Conservation (phyloP, 495 filamentous ascomycete genomes). For the Penicillium lividum region DNA sequence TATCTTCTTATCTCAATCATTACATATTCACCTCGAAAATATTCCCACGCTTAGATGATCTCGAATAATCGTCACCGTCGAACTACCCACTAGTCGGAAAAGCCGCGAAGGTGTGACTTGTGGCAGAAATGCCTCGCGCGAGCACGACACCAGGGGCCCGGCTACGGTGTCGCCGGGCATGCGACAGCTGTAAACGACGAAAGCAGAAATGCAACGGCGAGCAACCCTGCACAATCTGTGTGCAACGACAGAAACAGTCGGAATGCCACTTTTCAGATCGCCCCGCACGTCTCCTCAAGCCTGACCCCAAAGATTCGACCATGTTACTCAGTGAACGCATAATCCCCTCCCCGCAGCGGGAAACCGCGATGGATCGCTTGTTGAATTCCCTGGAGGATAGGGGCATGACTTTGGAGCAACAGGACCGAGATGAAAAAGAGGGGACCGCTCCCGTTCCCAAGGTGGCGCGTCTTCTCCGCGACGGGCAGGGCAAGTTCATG, state of each 20-base stretch:
- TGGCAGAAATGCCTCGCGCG: constrained; percentile 39
- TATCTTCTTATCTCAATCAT: background rate
- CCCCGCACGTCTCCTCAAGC: constrained; percentile 41
- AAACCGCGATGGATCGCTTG: constrained; percentile 44
- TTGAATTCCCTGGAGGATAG: constrained; percentile 43
- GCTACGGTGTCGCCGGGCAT: constrained; percentile 54
- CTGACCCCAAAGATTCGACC: constrained; percentile 34
- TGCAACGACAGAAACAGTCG: constrained; percentile 54
- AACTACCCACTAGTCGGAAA: constrained; percentile 10
- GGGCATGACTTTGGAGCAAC: constrained; percentile 36
- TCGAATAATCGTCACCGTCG: background rate
- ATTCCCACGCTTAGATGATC: constrained; percentile 10
- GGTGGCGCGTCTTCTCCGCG: constrained; percentile 54
- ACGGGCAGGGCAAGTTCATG: constrained; percentile 56
- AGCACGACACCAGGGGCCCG: constrained; percentile 37
- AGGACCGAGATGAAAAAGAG: constrained; percentile 39
- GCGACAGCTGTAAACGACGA: constrained; percentile 75
- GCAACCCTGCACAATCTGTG: constrained; percentile 68
- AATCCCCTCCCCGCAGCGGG: constrained; percentile 35
- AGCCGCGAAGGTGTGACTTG: constrained; percentile 10
- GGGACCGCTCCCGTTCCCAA: constrained; percentile 44
- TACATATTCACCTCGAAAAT: background rate
- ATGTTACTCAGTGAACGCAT: constrained; percentile 45
- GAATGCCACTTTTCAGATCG: constrained; percentile 49
- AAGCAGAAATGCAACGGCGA: constrained; percentile 81